Evolutionary conservation across 73 alveolate species (phyloP), one percentile per base, ranked within the genome.

Genomic region (Symbiodinium pilosum): DNA sequence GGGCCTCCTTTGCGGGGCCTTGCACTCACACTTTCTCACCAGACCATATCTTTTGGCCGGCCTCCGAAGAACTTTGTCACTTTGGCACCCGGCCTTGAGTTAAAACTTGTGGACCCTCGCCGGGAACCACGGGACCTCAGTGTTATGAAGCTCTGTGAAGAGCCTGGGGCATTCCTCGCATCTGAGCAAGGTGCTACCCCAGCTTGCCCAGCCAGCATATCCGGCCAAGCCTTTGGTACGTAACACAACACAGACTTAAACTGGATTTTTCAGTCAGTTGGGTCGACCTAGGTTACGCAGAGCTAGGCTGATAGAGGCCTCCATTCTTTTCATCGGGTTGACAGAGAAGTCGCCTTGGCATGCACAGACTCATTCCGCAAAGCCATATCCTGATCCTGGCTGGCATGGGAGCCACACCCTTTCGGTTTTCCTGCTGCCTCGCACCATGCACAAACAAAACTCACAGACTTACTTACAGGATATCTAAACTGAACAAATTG

Each of bases 391-490:
- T 64, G 38, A 16, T 64, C 83, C 11, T 30, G 16, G 34, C 44
- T 43, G 94, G 16, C 26, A 69, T 54, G 43, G 18, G 97, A 77
- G 38, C 32, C 24, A 4, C 26, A 41, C 97, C 97, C 97, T 86
- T 91, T 91, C 77, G 97, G 89, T 88, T 91, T 91, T 43, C 97
- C 97, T 28, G 97, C 97, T 14, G 97, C 97, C 97, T 91, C 52
- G 59, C 88, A 39, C 38, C n/a, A n/a, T n/a, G 42, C 30, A 12
- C 2, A 26, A 14, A 71, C 85, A 71, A n/a, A 12, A 59, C n/a
- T n/a, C n/a, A n/a, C n/a, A n/a, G n/a, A n/a, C n/a, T n/a, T n/a
- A n/a, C n/a, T n/a, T n/a, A n/a, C n/a, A n/a, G n/a, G n/a, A n/a
- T n/a, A n/a, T n/a, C n/a, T n/a, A n/a, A n/a, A n/a, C n/a, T n/a